Base-by-base conservation (phyloP, 257 asterid genomes). In the Marsdenia floribunda region DNA sequence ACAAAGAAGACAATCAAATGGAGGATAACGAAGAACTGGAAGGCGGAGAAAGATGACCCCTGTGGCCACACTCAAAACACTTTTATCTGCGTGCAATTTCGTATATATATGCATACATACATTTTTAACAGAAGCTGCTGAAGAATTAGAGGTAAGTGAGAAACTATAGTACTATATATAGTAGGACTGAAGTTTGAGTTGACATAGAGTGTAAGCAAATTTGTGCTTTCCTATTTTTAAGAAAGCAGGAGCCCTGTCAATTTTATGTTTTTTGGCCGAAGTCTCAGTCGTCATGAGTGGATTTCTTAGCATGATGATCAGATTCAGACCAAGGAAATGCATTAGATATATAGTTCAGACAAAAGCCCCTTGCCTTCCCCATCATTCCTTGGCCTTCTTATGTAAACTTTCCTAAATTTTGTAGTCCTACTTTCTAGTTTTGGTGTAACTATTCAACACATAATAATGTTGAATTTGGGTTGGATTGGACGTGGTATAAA, bases 11-110 rank as follows among this genome's bases (percentile, higher is more conserved):
- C 44, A 54, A 89, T 11, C 96, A 81, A 75, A 91, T 92, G 77
- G 99, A 95, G 75, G 99, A 95, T 82, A 97, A 88, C 74, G 99
- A 92, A 81, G 99, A 95, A 77, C 96, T 90, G 0, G 99, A 95
- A 80, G 96, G 90, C 0, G 96, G 93, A 46, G 99, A 95, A 59
- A 88, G 92, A 84, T 90, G 87, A 88, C 64, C 70, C 55, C 50
- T 6, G 15, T 65, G 26, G 3, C 68, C 67, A 26, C 14, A 55
- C 14, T 29, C 33, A 29, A 5, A 24, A 59, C 13, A 22, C 26
- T 59, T 37, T 2, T 60, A 7, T 3, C 7, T 24, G 66, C 73
- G 68, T 6, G 44, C 22, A 35, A 29, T 44, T 44, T 1, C n/a
- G n/a, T 50, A 60, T 76, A 74, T 38, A 38, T 44, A 44, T 44